These are phyloP conservation scores for Pseudocercospora fuligena DNA, from an alignment of 2,329 filamentous ascomycete genomes.

Conservation along the genomic window DNA sequence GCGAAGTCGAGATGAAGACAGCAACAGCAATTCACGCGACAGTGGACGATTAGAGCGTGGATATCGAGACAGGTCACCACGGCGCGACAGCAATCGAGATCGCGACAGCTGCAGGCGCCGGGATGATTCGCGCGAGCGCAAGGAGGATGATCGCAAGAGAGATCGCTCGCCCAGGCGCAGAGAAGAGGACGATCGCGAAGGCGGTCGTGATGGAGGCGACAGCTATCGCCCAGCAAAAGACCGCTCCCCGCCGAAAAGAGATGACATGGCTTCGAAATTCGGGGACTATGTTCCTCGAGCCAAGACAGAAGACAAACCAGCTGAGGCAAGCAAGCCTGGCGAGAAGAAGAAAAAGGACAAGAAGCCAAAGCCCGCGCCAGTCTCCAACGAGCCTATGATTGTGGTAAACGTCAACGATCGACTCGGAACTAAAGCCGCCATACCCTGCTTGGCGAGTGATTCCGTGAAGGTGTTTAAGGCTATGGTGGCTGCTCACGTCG, in stretches of 20 bases:
- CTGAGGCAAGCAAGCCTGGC: constrained; percentile 8
- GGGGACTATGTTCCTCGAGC: constrained; percentile 8
- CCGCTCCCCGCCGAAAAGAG: constrained; percentile 13
- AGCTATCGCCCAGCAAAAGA: constrained; percentile 40
- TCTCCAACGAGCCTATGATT: constrained; percentile 78
- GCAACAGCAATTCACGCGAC: constrained; percentile 25
- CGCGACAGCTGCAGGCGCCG: constrained; percentile 21
- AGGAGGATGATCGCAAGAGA: constrained; percentile 26
- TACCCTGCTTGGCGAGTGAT: constrained; percentile 86
- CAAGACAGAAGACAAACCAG: constrained; percentile 12
- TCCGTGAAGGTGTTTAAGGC: constrained; percentile 86
- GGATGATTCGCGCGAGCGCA: constrained; percentile 16
- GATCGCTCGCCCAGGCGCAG: constrained; percentile 38
- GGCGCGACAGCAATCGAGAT: constrained; percentile 35
- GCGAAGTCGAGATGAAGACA: constrained; percentile 31
- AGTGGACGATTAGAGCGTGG: constrained; percentile 38
- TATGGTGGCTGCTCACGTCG: constrained; percentile 86
- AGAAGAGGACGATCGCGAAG: constrained; percentile 32
- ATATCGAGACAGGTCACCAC: constrained; percentile 42
- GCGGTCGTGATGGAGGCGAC: constrained; percentile 47
- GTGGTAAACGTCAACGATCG: constrained; percentile 92
- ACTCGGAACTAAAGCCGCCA: constrained; percentile 92
- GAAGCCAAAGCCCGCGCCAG: constrained; percentile 32
- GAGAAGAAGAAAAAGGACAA: constrained; percentile 30
- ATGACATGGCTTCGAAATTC: constrained; percentile 16